Evolutionary conservation across 768 basidiomycete genomes (phyloP).

Genomic region (Xerocomellus intermedius): DNA sequence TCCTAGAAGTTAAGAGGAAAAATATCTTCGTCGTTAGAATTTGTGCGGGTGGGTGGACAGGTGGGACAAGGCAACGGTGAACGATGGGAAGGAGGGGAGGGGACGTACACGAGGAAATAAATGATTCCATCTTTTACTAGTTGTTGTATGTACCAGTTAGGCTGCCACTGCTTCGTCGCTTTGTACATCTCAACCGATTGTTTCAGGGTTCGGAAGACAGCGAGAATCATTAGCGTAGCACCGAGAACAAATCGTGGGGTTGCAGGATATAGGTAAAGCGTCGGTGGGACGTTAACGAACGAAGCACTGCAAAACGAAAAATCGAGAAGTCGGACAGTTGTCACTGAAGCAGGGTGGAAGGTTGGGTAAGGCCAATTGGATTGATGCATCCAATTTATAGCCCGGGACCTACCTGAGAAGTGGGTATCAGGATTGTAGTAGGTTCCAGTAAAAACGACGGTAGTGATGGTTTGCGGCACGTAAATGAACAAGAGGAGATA

Average conservation of each 20-base stretch:
- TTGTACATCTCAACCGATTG: not conserved
- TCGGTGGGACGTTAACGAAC: not conserved
- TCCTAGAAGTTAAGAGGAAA: not conserved
- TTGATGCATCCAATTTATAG: not conserved
- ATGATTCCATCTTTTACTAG: conserved; percentile 6
- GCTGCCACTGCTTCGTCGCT: conserved; percentile 5
- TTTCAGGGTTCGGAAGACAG: not conserved
- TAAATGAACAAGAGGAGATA: not conserved
- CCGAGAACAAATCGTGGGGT: conserved; percentile 2
- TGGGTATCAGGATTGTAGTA: not conserved
- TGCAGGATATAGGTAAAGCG: not conserved
- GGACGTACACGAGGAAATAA: conserved; percentile 13
- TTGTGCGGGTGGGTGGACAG: no score
- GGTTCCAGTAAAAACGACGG: not conserved
- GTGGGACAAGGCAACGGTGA: no score
- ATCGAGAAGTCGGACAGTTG: not conserved
- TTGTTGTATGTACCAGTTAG: conserved; percentile 3
- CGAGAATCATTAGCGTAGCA: not conserved
- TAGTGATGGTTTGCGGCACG: not conserved
- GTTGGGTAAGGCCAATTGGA: no score
- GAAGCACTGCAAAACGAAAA: not conserved
- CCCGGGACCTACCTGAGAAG: not conserved
- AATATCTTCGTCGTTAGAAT: no score
- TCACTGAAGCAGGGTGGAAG: not conserved
- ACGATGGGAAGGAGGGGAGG: not conserved